Evolutionary conservation across 495 filamentous ascomycete species (phyloP).

Genomic region (Penicillium roqueforti): DNA sequence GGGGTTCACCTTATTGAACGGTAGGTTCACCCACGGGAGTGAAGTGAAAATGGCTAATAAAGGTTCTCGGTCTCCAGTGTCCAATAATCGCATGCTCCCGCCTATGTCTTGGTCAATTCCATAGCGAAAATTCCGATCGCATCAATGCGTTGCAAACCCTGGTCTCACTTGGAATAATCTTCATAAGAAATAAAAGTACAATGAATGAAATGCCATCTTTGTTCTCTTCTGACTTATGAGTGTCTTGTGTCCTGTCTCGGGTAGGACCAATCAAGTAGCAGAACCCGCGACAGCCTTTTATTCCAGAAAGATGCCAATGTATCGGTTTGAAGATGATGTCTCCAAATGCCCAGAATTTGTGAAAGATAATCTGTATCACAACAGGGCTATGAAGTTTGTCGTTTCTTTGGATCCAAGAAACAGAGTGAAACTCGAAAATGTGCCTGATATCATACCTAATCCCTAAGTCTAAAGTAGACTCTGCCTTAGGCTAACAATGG

Average conservation of each 20-base stretch:
- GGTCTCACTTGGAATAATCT: not conserved
- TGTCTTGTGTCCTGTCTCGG: not conserved
- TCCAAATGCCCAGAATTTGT: not conserved
- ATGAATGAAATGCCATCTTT: constrained; percentile 5
- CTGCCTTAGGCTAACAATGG: not conserved
- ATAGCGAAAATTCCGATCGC: not conserved
- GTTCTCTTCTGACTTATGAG: not conserved
- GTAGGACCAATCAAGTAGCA: not conserved
- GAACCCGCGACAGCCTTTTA: not conserved
- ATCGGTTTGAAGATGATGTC: not conserved
- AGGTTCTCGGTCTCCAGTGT: constrained; percentile 20
- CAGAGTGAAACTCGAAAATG: not conserved
- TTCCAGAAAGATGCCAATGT: not conserved
- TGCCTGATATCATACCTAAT: not conserved
- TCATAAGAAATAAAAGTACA: constrained; percentile 7
- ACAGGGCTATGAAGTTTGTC: not conserved
- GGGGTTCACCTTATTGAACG: constrained; percentile 94
- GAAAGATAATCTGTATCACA: not conserved
- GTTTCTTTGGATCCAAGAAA: not conserved
- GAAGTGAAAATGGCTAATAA: not conserved
- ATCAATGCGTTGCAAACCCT: constrained; percentile 1
- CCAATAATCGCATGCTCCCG: constrained; percentile 21
- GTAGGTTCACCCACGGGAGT: constrained; percentile 45
- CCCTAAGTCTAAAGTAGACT: not conserved
- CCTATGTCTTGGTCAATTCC: not conserved